Evolutionary conservation across 257 asterid species (phyloP).

Genomic region (Pogostemon cablin): DNA sequence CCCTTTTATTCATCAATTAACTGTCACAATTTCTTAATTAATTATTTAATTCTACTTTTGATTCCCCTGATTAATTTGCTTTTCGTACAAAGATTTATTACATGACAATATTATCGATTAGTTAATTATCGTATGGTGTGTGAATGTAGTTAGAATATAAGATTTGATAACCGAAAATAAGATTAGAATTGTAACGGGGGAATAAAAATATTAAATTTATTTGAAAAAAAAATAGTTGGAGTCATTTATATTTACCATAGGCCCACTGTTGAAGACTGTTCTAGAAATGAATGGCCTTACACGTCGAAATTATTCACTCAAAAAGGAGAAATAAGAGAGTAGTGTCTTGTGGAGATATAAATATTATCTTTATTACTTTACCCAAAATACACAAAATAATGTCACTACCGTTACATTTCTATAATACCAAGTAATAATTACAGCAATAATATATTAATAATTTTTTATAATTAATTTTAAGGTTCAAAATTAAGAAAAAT

Average conservation of each 20-base stretch:
- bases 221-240: not conserved
- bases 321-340: conserved; percentile 31
- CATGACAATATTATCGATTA: too few species aligned
- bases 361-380: conserved; percentile 34
- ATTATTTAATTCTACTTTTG: too few species aligned
- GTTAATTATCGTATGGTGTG: too few species aligned
- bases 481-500: not conserved
- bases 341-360: conserved; percentile 31
- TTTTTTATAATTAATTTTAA: not conserved
- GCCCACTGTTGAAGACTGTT: conserved; percentile 24
- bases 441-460: conserved; percentile 12
- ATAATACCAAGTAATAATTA: conserved; percentile 21
- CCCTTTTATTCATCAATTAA: not conserved
- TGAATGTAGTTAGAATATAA: too few species aligned
- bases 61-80: too few species aligned
- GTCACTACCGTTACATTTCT: conserved; percentile 21
- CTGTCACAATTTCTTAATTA: too few species aligned
- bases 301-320: conserved; percentile 7
- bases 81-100: too few species aligned
- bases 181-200: too few species aligned
- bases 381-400: conserved; percentile 30
- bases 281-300: conserved; percentile 28
- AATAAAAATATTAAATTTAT: not conserved
- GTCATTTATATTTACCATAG: conserved; percentile 27
- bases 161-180: too few species aligned